A percentile compares a stretch with the other conserved stretches of the same genome.
phyloP scores from a whole-genome alignment of 78 protist species.

The Capsaspora owczarzaki region DNA sequence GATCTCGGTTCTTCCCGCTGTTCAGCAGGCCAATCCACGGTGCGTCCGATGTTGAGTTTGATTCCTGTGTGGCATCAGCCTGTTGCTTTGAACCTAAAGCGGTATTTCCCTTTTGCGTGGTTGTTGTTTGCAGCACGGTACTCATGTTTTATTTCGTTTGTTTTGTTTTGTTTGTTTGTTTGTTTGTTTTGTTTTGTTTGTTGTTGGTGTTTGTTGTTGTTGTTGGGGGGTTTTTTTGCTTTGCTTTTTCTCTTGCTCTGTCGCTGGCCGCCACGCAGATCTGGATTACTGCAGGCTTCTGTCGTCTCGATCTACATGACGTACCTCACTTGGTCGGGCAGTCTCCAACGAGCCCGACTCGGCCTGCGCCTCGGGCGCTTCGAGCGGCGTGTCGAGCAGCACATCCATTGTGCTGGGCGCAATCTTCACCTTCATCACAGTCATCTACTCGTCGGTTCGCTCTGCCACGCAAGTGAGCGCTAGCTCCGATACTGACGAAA shows the following conservation, averaged over 20 bases:
- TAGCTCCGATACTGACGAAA: too few species aligned
- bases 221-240: too few species aligned
- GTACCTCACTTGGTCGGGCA: constrained; percentile 55
- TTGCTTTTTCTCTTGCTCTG: not conserved
- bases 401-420: not conserved
- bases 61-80: too few species aligned
- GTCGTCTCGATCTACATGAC: constrained; percentile 49
- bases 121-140: too few species aligned
- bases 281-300: constrained; percentile 63
- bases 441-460: not conserved
- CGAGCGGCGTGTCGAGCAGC: not conserved
- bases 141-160: too few species aligned
- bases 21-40: constrained; percentile 34
- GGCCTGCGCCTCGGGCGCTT: not conserved
- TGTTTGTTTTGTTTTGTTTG: not conserved
- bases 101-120: too few species aligned
- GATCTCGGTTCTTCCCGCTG: constrained; percentile 22
- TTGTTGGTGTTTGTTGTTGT: not conserved
- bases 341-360: constrained; percentile 44
- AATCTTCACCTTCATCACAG: not conserved
- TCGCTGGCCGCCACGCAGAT: not conserved
- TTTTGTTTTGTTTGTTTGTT: not conserved
- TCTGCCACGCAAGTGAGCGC: not conserved
- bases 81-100: too few species aligned
- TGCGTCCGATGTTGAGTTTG: too few species aligned